These are phyloP conservation scores for Malassezia obtusa DNA, from an alignment of 1,284 basidiomycete species.

Conservation along the genomic window DNA sequence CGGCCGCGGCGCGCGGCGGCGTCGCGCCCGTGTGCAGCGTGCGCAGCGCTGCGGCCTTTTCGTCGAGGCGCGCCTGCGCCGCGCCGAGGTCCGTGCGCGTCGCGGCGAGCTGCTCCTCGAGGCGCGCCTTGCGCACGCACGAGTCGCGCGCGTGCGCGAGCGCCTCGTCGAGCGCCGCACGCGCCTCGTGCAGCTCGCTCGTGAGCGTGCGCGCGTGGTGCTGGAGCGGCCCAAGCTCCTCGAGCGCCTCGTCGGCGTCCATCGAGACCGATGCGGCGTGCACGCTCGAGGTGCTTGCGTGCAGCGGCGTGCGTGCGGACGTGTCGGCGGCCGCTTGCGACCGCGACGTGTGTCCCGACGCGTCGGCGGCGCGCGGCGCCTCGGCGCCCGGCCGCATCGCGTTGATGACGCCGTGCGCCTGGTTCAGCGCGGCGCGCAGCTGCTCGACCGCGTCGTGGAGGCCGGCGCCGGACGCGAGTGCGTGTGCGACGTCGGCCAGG, in stretches of 20 bases:
- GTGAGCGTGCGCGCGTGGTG: slow-evolving; percentile 5
- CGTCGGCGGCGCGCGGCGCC: no score
- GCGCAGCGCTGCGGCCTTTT: not conserved
- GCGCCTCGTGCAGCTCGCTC: slow-evolving; percentile 5
- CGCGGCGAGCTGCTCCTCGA: slow-evolving; percentile 9
- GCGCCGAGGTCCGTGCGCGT: slow-evolving; percentile 1
- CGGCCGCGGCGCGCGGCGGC: not conserved
- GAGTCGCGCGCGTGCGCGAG: not conserved
- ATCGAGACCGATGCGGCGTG: not conserved
- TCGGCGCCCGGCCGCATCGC: not conserved
- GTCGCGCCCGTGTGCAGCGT: not conserved
- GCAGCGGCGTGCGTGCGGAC: not conserved
- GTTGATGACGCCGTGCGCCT: slow-evolving; percentile 14
- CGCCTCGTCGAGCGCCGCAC: slow-evolving; percentile 7
- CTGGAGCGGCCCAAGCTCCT: slow-evolving; percentile 9
- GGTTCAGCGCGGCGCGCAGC: slow-evolving; percentile 3
- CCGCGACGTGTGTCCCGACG: no score
- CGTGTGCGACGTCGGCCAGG: not conserved
- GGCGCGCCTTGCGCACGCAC: slow-evolving; percentile 2
- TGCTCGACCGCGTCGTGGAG: not conserved
- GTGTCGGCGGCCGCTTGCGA: not conserved
- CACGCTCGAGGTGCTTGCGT: not conserved
- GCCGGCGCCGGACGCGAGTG: not conserved
- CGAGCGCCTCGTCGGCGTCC: not conserved
- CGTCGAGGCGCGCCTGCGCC: not conserved